These are phyloP conservation scores for Manihot esculenta DNA, from an alignment of 441 rosid species.

Conservation along the genomic window DNA sequence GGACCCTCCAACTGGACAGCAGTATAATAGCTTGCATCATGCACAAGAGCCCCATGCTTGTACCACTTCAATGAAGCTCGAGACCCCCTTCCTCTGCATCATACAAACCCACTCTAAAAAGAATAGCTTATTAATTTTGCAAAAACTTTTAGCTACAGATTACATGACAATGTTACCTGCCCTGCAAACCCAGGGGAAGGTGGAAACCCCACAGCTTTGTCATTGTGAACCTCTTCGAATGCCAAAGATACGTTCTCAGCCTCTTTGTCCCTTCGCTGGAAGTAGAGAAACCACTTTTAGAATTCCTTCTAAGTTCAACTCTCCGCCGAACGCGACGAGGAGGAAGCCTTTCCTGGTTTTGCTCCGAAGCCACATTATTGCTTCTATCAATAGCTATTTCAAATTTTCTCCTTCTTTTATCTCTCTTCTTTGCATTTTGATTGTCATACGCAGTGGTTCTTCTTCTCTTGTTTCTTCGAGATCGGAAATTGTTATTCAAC, in stretches of 20 bases:
- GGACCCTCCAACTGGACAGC: slow-evolving; percentile 87
- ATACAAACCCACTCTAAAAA: slow-evolving; percentile 18
- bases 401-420: slow-evolving; percentile 42
- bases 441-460: slow-evolving; percentile 68
- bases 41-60: slow-evolving; percentile 63
- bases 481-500: slow-evolving; percentile 58
- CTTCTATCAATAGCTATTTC: slow-evolving; percentile 25
- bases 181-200: slow-evolving; percentile 86
- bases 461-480: slow-evolving; percentile 74
- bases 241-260: slow-evolving; percentile 93
- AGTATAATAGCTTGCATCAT: slow-evolving; percentile 81
- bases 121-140: not conserved
- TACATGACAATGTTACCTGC: slow-evolving; percentile 47
- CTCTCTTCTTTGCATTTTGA: slow-evolving; percentile 48
- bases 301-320: slow-evolving; percentile 60
- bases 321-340: slow-evolving; percentile 65
- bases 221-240: slow-evolving; percentile 87
- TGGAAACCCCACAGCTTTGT: slow-evolving; percentile 83
- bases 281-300: slow-evolving; percentile 41
- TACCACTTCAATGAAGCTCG: slow-evolving; percentile 80
- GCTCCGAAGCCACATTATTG: slow-evolving; percentile 21
- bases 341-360: slow-evolving; percentile 29
- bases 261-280: slow-evolving; percentile 92
- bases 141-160: not conserved
- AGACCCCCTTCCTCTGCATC: slow-evolving; percentile 82